These are phyloP conservation scores for Cicer arietinum DNA, from an alignment of 306 rosid species.

Conservation along the genomic window DNA sequence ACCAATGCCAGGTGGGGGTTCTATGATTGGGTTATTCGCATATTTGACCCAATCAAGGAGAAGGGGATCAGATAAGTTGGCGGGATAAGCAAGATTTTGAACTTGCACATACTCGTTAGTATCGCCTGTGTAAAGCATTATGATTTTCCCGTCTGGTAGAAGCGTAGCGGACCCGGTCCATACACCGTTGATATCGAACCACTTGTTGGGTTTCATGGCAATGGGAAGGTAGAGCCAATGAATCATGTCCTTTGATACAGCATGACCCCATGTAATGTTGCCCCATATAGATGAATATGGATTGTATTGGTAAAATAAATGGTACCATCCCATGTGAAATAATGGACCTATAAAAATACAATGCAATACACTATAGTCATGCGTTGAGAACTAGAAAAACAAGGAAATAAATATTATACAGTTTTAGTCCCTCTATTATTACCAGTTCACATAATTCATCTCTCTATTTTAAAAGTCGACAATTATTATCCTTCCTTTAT, in stretches of 20 bases:
- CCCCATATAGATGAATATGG: conserved; percentile 91
- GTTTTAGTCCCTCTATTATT: too few relatives aligned
- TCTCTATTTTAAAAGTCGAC: too few relatives aligned
- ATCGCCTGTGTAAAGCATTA: conserved; percentile 72
- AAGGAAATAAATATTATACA: too few relatives aligned
- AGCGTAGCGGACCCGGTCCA: conserved; percentile 87
- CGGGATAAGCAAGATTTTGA: conserved; percentile 78
- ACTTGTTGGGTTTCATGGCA: conserved; percentile 66
- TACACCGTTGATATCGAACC: conserved; percentile 75
- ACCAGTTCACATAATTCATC: too few relatives aligned
- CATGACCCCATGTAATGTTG: conserved; percentile 90
- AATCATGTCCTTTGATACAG: conserved; percentile 75
- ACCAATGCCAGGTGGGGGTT: conserved; percentile 63
- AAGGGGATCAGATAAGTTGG: conserved; percentile 78
- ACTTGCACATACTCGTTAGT: conserved; percentile 65
- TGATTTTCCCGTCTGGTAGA: conserved; percentile 66
- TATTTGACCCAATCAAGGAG: conserved; percentile 79
- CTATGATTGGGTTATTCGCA: conserved; percentile 63
- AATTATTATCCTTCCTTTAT: too few relatives aligned
- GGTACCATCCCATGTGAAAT: conserved; percentile 80
- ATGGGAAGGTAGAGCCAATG: conserved; percentile 84
- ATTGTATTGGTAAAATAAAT: conserved; percentile 84
- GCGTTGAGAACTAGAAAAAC: too few relatives aligned
- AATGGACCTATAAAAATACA: conserved; percentile 62
- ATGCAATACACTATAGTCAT: too few relatives aligned